Evolutionary conservation across 2,329 filamentous ascomycete genomes (phyloP).

Genomic region (Colletotrichum tanaceti): DNA sequence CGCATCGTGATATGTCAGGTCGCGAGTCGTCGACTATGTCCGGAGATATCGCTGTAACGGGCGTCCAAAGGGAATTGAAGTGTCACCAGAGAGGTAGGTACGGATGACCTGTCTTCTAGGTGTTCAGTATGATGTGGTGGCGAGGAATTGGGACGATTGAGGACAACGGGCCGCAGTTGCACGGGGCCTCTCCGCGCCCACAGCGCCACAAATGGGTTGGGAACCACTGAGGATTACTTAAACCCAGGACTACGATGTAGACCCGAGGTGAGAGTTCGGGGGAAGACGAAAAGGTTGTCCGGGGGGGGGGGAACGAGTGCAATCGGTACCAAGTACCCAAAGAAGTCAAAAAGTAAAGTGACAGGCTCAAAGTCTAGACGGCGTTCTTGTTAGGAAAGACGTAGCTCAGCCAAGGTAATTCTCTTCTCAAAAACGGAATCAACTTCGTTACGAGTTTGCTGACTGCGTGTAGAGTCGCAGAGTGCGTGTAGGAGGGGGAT

Average conservation of each 20-base stretch:
- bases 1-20: constrained; percentile 40
- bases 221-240: constrained; percentile 13
- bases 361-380: not conserved
- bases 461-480: constrained; percentile 2
- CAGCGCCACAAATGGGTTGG: constrained; percentile 25
- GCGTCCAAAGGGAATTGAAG: not conserved
- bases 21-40: constrained; percentile 6
- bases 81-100: not conserved
- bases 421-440: constrained; percentile 21
- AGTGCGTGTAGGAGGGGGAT: constrained; percentile 2
- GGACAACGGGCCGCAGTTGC: constrained; percentile 22
- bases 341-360: constrained; percentile 19
- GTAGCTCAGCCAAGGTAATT: constrained; percentile 26
- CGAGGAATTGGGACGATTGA: constrained; percentile 17
- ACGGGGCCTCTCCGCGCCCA: constrained; percentile 35
- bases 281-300: constrained; percentile 23
- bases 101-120: not conserved
- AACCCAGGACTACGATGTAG: constrained; percentile 25
- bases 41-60: constrained; percentile 7
- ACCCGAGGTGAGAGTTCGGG: constrained; percentile 13
- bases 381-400: constrained; percentile 20
- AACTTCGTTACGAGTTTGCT: constrained; percentile 16
- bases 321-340: constrained; percentile 65
- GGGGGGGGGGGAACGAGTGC: constrained; percentile 55
- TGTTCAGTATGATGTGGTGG: constrained; percentile 19